Evolutionary conservation across 768 basidiomycete genomes (phyloP), one percentile per base, ranked within the genome.

Genomic region (Suillus ampliporus): DNA sequence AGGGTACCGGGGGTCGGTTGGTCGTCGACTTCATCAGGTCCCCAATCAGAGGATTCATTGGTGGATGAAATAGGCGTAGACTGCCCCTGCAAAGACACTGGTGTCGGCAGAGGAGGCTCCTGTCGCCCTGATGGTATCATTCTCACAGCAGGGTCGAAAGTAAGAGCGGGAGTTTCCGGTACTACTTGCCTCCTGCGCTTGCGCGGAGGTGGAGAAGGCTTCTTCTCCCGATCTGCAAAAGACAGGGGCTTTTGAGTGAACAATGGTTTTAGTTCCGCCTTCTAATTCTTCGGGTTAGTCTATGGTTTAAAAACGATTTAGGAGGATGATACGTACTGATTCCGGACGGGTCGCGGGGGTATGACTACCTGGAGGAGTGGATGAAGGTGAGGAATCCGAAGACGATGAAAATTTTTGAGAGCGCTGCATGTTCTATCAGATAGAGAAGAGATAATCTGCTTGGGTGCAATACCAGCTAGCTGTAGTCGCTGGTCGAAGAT

Each of bases 71-170:
- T 64, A 21, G 64, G 59, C 21, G 71, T 43, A 19, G 65, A 51
- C 50, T 57, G n/a, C n/a, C n/a, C n/a, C n/a, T n/a, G 53, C 15
- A 68, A 58, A 38, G 44, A 53, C 44, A 38, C 5, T 19, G 62
- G 51, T 21, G 67, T 60, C 37, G 63, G 54, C 23, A 17, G 23
- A 14, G 65, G 51, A 2, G 65, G 43, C 34, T 68, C 68, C 53
- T 68, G 74, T 52, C 9, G 65, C 11, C 74, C 74, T 11, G 65
- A 51, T n/a, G 72, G 76, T 21, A 76, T 48, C 19, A 19, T 28
- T 13, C n/a, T 66, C 35, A 56, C 1, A 21, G 37, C 60, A 52
- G 74, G 74, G 62, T 67, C 3, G 41, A 67, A 77, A 21, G 63
- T 3, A 4, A 71, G 17, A 46, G 21, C 48, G 8, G 74, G 65